Percentiles rank a stretch among this genome's conserved stretches.
These are phyloP conservation scores for Sorghum bicolor DNA, from an alignment of 176 grass and related monocot genomes.

Conservation along the genomic window DNA sequence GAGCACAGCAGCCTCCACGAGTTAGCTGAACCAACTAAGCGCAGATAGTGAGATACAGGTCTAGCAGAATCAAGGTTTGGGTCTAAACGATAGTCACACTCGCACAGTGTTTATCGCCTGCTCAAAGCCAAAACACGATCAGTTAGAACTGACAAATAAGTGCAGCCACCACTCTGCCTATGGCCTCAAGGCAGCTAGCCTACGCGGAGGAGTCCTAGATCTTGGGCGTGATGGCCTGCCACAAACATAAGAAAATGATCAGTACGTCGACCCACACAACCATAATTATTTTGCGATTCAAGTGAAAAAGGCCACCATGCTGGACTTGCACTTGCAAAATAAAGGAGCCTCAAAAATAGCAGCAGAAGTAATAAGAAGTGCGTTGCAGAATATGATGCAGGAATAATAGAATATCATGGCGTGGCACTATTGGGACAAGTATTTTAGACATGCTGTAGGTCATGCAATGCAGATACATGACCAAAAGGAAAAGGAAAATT, in stretches of 20 bases:
- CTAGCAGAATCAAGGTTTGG: not conserved
- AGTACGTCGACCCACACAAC: not conserved
- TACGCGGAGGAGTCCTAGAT: conserved; percentile 43
- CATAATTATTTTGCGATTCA: not conserved
- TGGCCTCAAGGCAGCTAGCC: conserved; percentile 26
- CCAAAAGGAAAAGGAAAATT: not conserved
- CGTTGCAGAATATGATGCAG: not conserved
- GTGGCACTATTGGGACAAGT: not conserved
- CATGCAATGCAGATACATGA: conserved; percentile 3
- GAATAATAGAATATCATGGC: not conserved
- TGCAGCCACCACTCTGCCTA: not conserved
- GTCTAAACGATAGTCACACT: not conserved
- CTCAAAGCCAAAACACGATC: not conserved
- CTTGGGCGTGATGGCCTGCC: conserved; percentile 33
- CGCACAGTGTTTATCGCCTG: not conserved
- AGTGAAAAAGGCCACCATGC: not conserved
- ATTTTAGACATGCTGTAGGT: not conserved
- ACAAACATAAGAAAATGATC: conserved; percentile 1
- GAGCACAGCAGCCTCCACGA: not conserved
- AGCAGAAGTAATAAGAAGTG: not conserved
- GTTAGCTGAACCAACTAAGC: not conserved
- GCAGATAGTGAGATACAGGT: not conserved
- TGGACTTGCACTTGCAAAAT: not conserved
- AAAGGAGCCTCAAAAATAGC: not conserved
- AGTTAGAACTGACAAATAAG: not conserved